Conservation (phyloP, 139 green algal genomes). For the Tetradesmus lagerheimii region DNA sequence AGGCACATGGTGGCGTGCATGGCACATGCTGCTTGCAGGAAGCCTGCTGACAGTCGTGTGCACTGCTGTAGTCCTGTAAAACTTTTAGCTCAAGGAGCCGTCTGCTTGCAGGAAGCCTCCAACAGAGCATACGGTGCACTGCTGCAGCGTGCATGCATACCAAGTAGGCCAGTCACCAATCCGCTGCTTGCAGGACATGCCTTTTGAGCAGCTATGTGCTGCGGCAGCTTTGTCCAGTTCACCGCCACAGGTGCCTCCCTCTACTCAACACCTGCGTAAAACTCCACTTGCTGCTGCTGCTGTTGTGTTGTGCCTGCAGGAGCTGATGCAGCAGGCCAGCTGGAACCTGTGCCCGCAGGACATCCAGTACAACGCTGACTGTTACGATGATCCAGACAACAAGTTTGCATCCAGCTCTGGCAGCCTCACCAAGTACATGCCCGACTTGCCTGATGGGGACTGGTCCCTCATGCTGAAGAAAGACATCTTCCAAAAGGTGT, state of each 20-base stretch:
- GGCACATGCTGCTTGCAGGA: too few relatives aligned
- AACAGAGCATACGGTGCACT: too few relatives aligned
- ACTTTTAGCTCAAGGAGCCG: neutral
- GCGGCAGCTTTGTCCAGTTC: too few relatives aligned
- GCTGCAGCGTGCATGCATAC: too few relatives aligned
- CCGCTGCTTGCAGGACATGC: neutral
- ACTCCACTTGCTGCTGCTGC: neutral
- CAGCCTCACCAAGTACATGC: constrained; percentile 53
- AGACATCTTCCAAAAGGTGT: constrained; percentile 86
- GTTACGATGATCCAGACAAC: constrained; percentile 80
- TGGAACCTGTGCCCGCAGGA: constrained; percentile 84
- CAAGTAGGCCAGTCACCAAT: too few relatives aligned
- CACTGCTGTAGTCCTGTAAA: too few relatives aligned
- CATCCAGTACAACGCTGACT: constrained; percentile 69
- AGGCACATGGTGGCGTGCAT: neutral
- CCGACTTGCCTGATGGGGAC: constrained; percentile 79
- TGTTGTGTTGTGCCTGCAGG: constrained; percentile 51
- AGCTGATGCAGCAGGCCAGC: constrained; percentile 79
- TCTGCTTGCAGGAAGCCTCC: too few relatives aligned
- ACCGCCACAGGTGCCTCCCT: too few relatives aligned
- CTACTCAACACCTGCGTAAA: too few relatives aligned
- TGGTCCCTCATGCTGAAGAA: constrained; percentile 81
- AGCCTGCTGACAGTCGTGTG: too few relatives aligned
- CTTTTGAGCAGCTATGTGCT: too few relatives aligned
- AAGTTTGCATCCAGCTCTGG: constrained; percentile 69